Percentiles rank a stretch among this genome's conserved stretches.
These are phyloP conservation scores for Gaeumannomyces sp. DNA, from an alignment of 2,329 filamentous ascomycete genomes.

Conservation along the genomic window DNA sequence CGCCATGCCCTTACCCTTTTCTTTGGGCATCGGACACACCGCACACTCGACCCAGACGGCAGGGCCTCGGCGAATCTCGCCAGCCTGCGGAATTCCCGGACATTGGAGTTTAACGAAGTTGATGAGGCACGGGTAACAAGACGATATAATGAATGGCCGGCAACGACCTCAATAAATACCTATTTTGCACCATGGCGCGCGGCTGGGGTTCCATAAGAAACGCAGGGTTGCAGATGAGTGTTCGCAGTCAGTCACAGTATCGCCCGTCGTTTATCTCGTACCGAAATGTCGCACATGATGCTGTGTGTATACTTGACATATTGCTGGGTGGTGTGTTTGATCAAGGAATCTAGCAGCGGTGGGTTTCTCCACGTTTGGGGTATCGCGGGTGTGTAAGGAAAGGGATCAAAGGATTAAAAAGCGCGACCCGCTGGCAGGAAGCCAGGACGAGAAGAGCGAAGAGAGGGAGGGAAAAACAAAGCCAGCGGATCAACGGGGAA, in stretches of 20 bases:
- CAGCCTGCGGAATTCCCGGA: background rate
- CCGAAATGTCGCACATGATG: background rate
- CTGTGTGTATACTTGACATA: background rate
- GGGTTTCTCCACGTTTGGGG: background rate
- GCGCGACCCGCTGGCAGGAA: background rate
- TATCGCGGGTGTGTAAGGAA: too few relatives aligned
- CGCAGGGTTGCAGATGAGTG: background rate
- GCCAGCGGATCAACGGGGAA: background rate
- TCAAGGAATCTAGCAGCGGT: background rate
- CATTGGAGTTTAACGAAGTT: conserved; percentile 9
- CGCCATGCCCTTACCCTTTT: background rate
- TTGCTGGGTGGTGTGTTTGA: background rate
- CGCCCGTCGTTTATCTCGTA: background rate
- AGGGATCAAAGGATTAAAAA: background rate
- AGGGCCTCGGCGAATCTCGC: conserved; percentile 1
- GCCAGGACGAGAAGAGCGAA: background rate
- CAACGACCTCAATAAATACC: conserved; percentile 19
- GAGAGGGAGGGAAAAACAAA: background rate
- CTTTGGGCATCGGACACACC: background rate
- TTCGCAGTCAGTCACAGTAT: background rate
- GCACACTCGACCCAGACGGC: conserved; percentile 11
- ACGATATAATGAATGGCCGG: conserved; percentile 19
- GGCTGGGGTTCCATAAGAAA: too few relatives aligned
- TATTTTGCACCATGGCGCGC: background rate
- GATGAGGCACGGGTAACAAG: conserved; percentile 14